A percentile compares a stretch with the other conserved stretches of the same genome.
Conservation (phyloP, 352 stramenopile species). For the Globisporangium lucens region DNA sequence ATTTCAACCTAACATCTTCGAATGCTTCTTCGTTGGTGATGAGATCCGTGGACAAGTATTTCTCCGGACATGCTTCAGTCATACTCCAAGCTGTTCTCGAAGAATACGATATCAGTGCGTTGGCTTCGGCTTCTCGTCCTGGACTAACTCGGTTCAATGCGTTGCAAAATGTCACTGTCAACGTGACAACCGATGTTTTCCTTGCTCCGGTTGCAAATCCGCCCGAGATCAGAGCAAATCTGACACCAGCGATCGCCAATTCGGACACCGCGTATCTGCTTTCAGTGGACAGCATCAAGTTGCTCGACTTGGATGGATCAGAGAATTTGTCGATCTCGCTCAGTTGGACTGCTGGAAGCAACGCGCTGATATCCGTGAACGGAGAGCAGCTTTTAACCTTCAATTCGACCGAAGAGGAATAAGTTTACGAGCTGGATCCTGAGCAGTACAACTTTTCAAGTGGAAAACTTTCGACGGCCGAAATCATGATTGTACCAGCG, state of each 20-base stretch:
- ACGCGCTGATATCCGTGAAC: constrained; percentile 20
- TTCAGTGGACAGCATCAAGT: constrained; percentile 10
- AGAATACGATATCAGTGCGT: constrained; percentile 7
- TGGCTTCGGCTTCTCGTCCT: neutral
- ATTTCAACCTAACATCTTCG: no score
- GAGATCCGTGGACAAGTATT: no score
- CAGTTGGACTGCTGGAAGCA: neutral
- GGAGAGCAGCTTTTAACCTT: neutral
- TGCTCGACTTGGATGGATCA: constrained; percentile 23
- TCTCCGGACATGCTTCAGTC: no score
- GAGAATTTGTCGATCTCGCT: constrained; percentile 20
- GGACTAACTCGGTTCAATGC: neutral
- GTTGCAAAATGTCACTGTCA: constrained; percentile 20
- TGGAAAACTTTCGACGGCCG: neutral
- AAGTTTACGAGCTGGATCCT: neutral
- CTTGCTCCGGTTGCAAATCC: constrained; percentile 19
- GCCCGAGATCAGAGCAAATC: constrained; percentile 9
- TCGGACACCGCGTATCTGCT: constrained; percentile 16
- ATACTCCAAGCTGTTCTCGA: no score
- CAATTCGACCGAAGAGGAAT: neutral
- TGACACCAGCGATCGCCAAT: neutral
- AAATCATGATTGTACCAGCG: neutral
- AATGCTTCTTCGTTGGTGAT: no score
- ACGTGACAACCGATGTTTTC: constrained; percentile 22
- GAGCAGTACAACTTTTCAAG: neutral